These are phyloP conservation scores for Ganoderma lucidum DNA, from an alignment of 1,284 basidiomycete genomes.

Conservation along the genomic window DNA sequence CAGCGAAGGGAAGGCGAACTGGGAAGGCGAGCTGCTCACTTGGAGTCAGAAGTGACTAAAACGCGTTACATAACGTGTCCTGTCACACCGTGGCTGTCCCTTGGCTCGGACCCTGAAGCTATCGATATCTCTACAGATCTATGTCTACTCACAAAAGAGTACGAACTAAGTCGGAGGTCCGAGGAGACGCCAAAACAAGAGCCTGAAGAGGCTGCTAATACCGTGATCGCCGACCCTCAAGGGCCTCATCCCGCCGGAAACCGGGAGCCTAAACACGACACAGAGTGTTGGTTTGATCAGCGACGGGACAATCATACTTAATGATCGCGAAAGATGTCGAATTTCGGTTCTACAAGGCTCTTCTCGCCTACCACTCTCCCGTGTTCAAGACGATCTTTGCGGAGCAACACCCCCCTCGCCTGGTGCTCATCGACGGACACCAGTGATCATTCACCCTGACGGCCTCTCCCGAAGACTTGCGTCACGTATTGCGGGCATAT, in stretches of 20 bases:
- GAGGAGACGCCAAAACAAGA: not conserved
- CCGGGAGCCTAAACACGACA: not conserved
- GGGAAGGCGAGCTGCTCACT: no score
- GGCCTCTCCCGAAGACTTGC: conserved; percentile 17
- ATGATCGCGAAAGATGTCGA: not conserved
- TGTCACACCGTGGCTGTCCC: no score
- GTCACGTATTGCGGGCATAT: conserved; percentile 3
- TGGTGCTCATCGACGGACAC: not conserved
- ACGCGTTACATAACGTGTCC: no score
- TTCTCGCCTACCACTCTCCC: conserved; percentile 67
- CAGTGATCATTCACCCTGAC: not conserved
- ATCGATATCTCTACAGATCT: no score
- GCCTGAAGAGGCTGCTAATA: not conserved
- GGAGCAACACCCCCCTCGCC: not conserved
- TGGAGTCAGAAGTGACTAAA: no score
- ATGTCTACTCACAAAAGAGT: not conserved
- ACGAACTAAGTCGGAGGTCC: not conserved
- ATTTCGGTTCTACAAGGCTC: not conserved
- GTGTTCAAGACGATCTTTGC: conserved; percentile 55
- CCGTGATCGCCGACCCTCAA: not conserved
- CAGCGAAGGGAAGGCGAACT: no score
- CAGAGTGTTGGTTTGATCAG: conserved; percentile 5
- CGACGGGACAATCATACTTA: conserved; percentile 2
- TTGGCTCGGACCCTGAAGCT: no score
- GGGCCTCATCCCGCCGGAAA: no score